Conservation (phyloP, 192 early-diverging fungal genomes). For the Dimargaris xerosporica region DNA sequence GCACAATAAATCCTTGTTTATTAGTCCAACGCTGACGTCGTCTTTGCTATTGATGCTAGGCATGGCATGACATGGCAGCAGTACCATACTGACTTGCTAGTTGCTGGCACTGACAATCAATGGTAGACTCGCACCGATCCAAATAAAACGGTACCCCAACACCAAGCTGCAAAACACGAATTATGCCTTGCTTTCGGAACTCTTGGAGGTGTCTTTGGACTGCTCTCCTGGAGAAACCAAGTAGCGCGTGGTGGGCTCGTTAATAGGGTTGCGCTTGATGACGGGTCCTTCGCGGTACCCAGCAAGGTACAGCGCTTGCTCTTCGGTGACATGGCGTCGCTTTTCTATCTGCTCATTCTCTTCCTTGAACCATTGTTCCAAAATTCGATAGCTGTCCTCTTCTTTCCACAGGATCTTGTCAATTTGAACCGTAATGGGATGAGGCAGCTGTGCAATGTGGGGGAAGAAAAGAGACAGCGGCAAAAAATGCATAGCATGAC, state of each 20-base stretch:
- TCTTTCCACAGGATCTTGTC: neutral
- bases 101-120: too few relatives aligned
- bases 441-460: neutral
- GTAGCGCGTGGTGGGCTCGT: too few relatives aligned
- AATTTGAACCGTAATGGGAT: neutral
- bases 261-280: too few relatives aligned
- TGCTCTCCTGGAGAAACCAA: too few relatives aligned
- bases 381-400: conserved; percentile 4
- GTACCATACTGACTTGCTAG: too few relatives aligned
- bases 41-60: too few relatives aligned
- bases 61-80: too few relatives aligned
- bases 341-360: neutral
- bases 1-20: neutral
- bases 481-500: neutral
- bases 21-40: neutral
- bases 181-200: too few relatives aligned
- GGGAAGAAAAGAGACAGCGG: neutral
- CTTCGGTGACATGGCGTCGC: neutral
- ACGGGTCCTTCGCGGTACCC: neutral
- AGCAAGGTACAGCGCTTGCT: conserved; percentile 2
- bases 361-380: neutral
- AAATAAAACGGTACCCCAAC: too few relatives aligned
- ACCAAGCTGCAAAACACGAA: too few relatives aligned
- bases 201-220: too few relatives aligned
- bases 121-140: too few relatives aligned